phyloP scores from a whole-genome alignment of 1,284 basidiomycete genomes.

The Heliocybe sulcata region DNA sequence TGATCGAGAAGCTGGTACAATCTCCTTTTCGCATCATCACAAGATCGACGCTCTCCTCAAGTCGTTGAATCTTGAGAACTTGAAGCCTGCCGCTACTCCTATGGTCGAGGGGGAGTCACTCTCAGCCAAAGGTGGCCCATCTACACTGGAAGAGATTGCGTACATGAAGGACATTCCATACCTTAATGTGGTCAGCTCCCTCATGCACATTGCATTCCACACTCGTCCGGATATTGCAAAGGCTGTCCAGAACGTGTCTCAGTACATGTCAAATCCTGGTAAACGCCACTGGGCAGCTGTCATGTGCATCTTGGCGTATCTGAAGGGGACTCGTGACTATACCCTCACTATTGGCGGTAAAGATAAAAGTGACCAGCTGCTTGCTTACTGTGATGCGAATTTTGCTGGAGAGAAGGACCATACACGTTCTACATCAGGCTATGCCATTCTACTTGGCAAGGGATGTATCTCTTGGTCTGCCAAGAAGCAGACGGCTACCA shows the following conservation, averaged over 20 bases:
- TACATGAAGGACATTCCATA: not conserved
- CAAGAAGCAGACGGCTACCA: constrained; percentile 24
- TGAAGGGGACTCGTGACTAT: constrained; percentile 14
- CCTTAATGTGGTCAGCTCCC: not conserved
- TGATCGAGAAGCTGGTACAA: constrained; percentile 3
- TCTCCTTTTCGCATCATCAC: not conserved
- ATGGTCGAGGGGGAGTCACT: not conserved
- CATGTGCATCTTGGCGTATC: constrained; percentile 17
- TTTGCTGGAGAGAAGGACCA: not conserved
- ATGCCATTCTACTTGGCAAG: constrained; percentile 11
- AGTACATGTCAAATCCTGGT: constrained; percentile 9
- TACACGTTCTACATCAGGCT: not conserved
- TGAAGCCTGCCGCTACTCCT: not conserved
- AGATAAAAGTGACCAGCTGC: not conserved
- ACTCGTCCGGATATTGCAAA: constrained; percentile 11
- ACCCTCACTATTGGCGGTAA: not conserved
- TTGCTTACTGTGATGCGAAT: not conserved
- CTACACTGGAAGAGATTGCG: not conserved
- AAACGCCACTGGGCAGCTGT: constrained; percentile 16
- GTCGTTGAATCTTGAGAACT: not conserved
- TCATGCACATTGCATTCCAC: not conserved
- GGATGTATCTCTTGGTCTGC: constrained; percentile 30
- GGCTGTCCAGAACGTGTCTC: constrained; percentile 9
- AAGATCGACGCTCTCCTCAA: not conserved
- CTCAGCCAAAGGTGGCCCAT: not conserved